phyloP scores from a whole-genome alignment of 2,329 filamentous ascomycete genomes.

The Colletotrichum viniferum region DNA sequence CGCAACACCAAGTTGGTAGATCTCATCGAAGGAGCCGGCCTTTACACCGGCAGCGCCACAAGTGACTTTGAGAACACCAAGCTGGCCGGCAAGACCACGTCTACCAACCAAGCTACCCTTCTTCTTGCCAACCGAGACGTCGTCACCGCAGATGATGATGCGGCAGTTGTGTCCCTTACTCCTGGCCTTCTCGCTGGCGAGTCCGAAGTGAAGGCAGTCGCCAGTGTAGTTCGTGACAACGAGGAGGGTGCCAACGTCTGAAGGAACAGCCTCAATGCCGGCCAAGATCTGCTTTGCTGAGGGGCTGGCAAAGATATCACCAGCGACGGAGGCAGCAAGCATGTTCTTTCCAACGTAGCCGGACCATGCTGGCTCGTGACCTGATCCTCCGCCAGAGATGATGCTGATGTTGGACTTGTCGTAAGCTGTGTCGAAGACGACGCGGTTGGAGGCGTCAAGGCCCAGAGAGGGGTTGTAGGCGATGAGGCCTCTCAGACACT shows the following conservation, averaged over 20 bases:
- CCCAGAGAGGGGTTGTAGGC: slow-evolving; percentile 56
- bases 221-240: slow-evolving; percentile 71
- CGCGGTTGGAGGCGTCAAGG: slow-evolving; percentile 54
- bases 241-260: slow-evolving; percentile 59
- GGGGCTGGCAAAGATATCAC: slow-evolving; percentile 68
- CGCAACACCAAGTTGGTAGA: slow-evolving; percentile 54
- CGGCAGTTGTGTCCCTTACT: slow-evolving; percentile 57
- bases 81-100: slow-evolving; percentile 65
- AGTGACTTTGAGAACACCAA: slow-evolving; percentile 63
- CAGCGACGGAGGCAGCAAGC: slow-evolving; percentile 64
- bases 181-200: slow-evolving; percentile 62
- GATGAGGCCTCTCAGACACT: slow-evolving; percentile 54
- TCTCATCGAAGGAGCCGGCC: slow-evolving; percentile 52
- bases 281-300: slow-evolving; percentile 67
- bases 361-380: slow-evolving; percentile 66
- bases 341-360: slow-evolving; percentile 68
- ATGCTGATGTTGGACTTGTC: slow-evolving; percentile 51
- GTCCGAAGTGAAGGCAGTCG: slow-evolving; percentile 65
- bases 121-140: slow-evolving; percentile 66
- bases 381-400: slow-evolving; percentile 60
- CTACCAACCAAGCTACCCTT: slow-evolving; percentile 61
- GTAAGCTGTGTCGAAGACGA: slow-evolving; percentile 53
- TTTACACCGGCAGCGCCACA: slow-evolving; percentile 50
- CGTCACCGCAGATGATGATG: slow-evolving; percentile 67
- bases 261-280: slow-evolving; percentile 60